Base-by-base conservation (phyloP, 805 yeast genomes). In the Wickerhamiella bombiphila region DNA sequence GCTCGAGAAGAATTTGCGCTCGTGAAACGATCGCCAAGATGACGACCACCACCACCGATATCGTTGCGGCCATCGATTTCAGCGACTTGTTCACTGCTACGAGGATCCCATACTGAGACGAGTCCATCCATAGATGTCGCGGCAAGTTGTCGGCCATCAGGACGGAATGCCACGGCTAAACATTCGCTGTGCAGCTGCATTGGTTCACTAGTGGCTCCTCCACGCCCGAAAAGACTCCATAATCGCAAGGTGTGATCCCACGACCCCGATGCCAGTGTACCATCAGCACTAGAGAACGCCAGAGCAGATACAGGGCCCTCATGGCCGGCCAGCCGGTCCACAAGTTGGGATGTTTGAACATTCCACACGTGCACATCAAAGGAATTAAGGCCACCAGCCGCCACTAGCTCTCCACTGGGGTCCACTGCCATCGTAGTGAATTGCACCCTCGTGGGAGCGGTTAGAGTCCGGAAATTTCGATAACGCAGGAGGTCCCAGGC, bases 321-420 rank as follows among this genome's bases (percentile, higher is more conserved):
- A 59, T 91, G 98, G 8, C 98, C 98, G 4, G 86, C 64, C 35
- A 91, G 64, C 13, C 81, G 70, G 53, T 91, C 98, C 38, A 91
- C 68, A 34, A 91, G 63, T 55, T 86, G 95, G 1, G 93, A 78
- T 0, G 96, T 86, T 63, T 91, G 97, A 1, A 91, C 96, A 4
- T 94, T 82, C 98, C 98, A 91, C 24, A 91, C 83, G 53, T 80
- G 86, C 42, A 91, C 80, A 41, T 81, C 94, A 59, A 76, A 91
- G 44, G 77, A 79, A 53, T 86, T 95, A 31, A 76, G 65, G 3
- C 95, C 80, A 2, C 95, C 95, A 3, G 96, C 98, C 52, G 91
- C 85, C 2, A 91, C 91, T 36, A 91, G 76, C 59, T 91, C 98
- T 22, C 97, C 98, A 52, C 93, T 79, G 21, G 97, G 94, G 57